A percentile compares a stretch with the other conserved stretches of the same genome.
Evolutionary conservation across 768 basidiomycete genomes (phyloP).

Genomic region (Naganishia randhawae): DNA sequence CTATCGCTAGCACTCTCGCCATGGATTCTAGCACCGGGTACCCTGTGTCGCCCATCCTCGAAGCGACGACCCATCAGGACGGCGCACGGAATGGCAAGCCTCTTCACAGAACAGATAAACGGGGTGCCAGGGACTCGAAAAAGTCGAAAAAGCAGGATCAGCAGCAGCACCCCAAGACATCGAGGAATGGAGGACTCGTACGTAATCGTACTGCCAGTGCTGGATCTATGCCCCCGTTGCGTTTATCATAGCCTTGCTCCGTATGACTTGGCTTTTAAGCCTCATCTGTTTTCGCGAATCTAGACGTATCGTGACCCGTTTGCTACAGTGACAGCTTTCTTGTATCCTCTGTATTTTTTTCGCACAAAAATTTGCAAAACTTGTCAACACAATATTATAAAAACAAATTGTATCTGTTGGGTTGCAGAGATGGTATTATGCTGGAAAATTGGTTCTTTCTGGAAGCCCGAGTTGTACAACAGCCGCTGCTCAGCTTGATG

Average conservation of each 20-base stretch:
- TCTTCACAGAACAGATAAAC: neutral
- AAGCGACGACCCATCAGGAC: constrained; percentile 21
- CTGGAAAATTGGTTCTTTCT: neutral
- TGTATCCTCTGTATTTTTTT: neutral
- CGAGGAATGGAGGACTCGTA: constrained; percentile 15
- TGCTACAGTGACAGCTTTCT: too few relatives aligned
- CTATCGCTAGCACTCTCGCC: constrained; percentile 28
- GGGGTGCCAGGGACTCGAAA: neutral
- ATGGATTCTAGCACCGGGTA: constrained; percentile 7
- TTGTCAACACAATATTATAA: neutral
- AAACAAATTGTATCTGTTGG: neutral
- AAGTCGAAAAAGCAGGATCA: neutral
- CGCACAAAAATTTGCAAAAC: neutral
- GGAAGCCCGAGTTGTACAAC: neutral
- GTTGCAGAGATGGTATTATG: neutral
- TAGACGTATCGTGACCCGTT: too few relatives aligned
- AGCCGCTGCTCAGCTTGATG: neutral
- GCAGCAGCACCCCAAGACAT: constrained; percentile 9
- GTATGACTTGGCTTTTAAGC: neutral
- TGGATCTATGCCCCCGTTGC: constrained; percentile 25
- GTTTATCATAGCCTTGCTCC: neutral
- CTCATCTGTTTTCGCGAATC: too few relatives aligned
- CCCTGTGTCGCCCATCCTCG: constrained; percentile 25
- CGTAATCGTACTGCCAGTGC: constrained; percentile 25
- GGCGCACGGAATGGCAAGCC: neutral